Conservation (phyloP, 768 basidiomycete species). For the Leucocoprinus birnbaumii region DNA sequence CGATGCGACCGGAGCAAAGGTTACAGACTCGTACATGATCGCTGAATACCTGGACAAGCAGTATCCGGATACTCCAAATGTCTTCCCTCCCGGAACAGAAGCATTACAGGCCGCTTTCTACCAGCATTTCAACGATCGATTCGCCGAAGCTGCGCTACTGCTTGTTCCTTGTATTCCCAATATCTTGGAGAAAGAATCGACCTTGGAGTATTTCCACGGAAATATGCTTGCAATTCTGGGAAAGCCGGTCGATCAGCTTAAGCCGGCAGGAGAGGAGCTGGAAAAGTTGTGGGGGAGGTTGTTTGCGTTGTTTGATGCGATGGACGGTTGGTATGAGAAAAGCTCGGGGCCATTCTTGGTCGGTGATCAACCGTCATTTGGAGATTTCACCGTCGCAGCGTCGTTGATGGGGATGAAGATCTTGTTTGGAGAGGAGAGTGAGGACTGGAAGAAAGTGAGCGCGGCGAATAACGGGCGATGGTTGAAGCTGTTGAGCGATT, state of each 20-base stretch:
- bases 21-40: slow-evolving; percentile 44
- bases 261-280: slow-evolving; percentile 26
- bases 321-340: slow-evolving; percentile 27
- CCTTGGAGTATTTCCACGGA: slow-evolving; percentile 30
- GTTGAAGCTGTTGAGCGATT: slow-evolving; percentile 19
- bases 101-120: slow-evolving; percentile 38
- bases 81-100: slow-evolving; percentile 29
- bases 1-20: slow-evolving; percentile 29
- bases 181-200: slow-evolving; percentile 18
- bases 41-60: slow-evolving; percentile 47
- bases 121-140: slow-evolving; percentile 11
- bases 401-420: slow-evolving; percentile 28
- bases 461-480: slow-evolving; percentile 39
- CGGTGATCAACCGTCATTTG: slow-evolving; percentile 34
- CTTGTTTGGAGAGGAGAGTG: slow-evolving; percentile 32
- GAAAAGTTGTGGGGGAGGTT: slow-evolving; percentile 35
- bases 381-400: slow-evolving; percentile 35
- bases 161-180: slow-evolving; percentile 17
- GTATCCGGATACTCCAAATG: slow-evolving; percentile 35
- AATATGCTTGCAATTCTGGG: slow-evolving; percentile 33
- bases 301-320: slow-evolving; percentile 25
- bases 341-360: slow-evolving; percentile 30
- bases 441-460: slow-evolving; percentile 38
- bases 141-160: neutral
- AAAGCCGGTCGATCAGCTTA: slow-evolving; percentile 30